Evolutionary conservation across 768 basidiomycete genomes (phyloP).

Genomic region (Leccinum subtestaceum): DNA sequence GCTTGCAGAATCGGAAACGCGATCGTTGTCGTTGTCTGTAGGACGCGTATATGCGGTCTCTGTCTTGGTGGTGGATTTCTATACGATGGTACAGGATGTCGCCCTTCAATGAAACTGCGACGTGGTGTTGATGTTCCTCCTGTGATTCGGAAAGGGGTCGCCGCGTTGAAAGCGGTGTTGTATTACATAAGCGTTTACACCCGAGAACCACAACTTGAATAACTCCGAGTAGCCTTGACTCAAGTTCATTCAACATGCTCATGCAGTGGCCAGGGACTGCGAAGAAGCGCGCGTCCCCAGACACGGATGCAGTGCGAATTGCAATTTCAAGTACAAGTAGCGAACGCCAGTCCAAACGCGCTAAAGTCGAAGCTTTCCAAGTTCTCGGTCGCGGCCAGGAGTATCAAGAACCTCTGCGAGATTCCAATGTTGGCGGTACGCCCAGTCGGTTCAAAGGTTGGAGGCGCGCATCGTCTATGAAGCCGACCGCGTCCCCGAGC

Average conservation of each 20-base stretch:
- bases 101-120: too few relatives aligned
- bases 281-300: slow-evolving; percentile 34
- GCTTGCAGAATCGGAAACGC: too few relatives aligned
- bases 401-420: slow-evolving; percentile 18
- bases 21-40: too few relatives aligned
- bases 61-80: too few relatives aligned
- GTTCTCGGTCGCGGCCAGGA: slow-evolving; percentile 11
- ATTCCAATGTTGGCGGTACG: slow-evolving; percentile 8
- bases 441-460: slow-evolving; percentile 2
- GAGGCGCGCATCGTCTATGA: slow-evolving; percentile 24
- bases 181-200: background rate
- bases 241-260: background rate
- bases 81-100: too few relatives aligned
- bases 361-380: slow-evolving; percentile 23
- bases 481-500: slow-evolving; percentile 16
- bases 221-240: background rate
- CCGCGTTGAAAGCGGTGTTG: too few relatives aligned
- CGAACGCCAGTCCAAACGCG: slow-evolving; percentile 25
- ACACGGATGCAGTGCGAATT: slow-evolving; percentile 14
- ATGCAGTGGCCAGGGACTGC: slow-evolving; percentile 5
- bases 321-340: slow-evolving; percentile 10
- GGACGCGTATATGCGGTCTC: too few relatives aligned
- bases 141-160: too few relatives aligned
- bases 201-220: background rate
- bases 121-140: too few relatives aligned